Evolutionary conservation across 495 filamentous ascomycete species (phyloP).

Genomic region (Aspergillus cristatus): DNA sequence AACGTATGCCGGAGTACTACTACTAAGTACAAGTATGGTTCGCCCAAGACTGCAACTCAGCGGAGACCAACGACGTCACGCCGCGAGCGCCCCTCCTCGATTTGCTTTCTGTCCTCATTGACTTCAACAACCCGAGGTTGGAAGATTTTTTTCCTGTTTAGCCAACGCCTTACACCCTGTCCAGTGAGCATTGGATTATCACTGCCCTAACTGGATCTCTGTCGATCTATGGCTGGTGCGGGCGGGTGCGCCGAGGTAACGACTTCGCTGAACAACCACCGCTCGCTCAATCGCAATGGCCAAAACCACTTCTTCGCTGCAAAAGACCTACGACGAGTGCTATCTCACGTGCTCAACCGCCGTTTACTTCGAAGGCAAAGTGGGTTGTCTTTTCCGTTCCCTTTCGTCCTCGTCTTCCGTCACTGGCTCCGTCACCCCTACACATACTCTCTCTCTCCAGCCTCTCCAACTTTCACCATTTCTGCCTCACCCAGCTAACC

Average conservation of each 20-base stretch:
- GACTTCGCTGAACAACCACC: too few species aligned
- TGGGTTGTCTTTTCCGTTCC: slow-evolving; percentile 21
- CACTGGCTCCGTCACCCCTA: neutral
- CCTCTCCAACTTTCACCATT: too few species aligned
- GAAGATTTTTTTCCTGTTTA: too few species aligned
- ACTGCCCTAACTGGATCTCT: too few species aligned
- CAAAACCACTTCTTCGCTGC: slow-evolving; percentile 68
- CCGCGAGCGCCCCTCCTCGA: slow-evolving; percentile 4
- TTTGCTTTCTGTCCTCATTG: neutral
- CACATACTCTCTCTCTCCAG: too few species aligned
- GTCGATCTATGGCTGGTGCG: slow-evolving; percentile 10
- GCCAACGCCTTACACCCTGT: too few species aligned
- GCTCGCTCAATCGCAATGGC: too few species aligned
- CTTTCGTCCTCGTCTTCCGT: too few species aligned
- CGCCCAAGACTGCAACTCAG: neutral
- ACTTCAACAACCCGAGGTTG: slow-evolving; percentile 18
- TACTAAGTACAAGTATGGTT: too few species aligned
- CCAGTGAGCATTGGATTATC: too few species aligned
- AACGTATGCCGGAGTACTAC: too few species aligned
- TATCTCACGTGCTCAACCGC: slow-evolving; percentile 91
- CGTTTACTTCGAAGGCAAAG: slow-evolving; percentile 89
- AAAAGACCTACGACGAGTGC: slow-evolving; percentile 96
- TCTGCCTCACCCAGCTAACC: too few species aligned
- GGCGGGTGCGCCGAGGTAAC: slow-evolving; percentile 11
- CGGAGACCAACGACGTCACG: slow-evolving; percentile 35